Base-by-base conservation (phyloP, 495 filamentous ascomycete species). In the Aspergillus kassunensis region DNA sequence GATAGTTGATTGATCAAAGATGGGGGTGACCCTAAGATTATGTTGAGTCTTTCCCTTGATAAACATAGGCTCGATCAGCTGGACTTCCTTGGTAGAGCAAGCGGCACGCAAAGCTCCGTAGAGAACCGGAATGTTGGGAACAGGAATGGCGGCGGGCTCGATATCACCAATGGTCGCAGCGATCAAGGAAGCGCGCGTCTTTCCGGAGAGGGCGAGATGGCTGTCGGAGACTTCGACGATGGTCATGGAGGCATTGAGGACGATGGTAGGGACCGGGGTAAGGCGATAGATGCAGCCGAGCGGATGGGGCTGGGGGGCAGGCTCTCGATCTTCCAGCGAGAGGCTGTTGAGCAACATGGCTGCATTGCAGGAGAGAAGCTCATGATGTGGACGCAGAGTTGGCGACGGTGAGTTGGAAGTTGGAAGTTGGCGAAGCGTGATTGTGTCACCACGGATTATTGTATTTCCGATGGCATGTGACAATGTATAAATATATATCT, bases 161-260 rank as follows among this genome's bases (percentile, higher is more conserved):
- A 69, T 45, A 21, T 70, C 66, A 39, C 76, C 71, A 31, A 84
- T 67, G 18, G 72, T 70, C 11, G 61, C 51, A 25, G 70, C 66
- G 24, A 81, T 18, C 10, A 76, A 63, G 13, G 75, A 65, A 6
- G 71, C 67, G 16, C 71, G 63, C 11, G 58, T 37, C 15, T 67
- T 56, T 2, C 64, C 46, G 51, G 72, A 77, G 23, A 69, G 54
- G 4, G 57, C 44, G 6, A 76, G 54, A 50, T 80, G 76, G 47
- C 76, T 77, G 9, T 73, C 58, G 4, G 81, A 84, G 3, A 75
- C 74, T 20, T 76, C 65, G 23, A 74, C 53, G 36, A 83, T 68
- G 36, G 57, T 61, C 39, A 76, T 67, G 0, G 69, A 58, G 15
- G 74, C 65, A 46, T 80, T 70, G 4, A 84, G 64, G 33, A 82